phyloP scores from a whole-genome alignment of 108 stramenopile genomes.

The Schizochytrium sp. region DNA sequence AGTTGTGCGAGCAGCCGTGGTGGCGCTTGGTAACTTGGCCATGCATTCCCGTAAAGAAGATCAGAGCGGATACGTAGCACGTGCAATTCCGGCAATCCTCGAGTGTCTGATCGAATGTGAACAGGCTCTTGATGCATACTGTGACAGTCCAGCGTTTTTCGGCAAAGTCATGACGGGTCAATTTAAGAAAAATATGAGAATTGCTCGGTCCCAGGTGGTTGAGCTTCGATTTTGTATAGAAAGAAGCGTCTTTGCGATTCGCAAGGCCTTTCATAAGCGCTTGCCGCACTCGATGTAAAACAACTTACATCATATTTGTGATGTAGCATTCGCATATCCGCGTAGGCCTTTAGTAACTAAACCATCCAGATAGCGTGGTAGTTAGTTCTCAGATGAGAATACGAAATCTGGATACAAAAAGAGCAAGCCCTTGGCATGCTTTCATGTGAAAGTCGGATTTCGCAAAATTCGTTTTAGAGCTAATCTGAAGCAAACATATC shows the following conservation, averaged over 20 bases:
- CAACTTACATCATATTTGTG: too few relatives aligned
- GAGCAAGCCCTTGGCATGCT: too few relatives aligned
- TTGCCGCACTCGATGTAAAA: neutral
- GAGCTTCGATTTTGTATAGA: slow-evolving; percentile 22
- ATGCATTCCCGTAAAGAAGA: neutral
- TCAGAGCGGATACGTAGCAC: slow-evolving; percentile 12
- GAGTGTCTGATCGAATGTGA: neutral
- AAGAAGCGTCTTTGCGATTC: slow-evolving; percentile 48
- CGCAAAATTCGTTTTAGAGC: too few relatives aligned
- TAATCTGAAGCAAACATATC: too few relatives aligned
- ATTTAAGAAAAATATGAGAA: neutral
- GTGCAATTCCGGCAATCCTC: neutral
- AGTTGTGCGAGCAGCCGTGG: slow-evolving; percentile 18
- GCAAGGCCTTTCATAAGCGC: slow-evolving; percentile 12
- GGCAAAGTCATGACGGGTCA: neutral
- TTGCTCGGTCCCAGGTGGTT: slow-evolving; percentile 11
- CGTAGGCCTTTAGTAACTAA: too few relatives aligned
- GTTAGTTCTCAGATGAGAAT: too few relatives aligned
- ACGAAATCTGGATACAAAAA: too few relatives aligned
- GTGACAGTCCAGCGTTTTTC: slow-evolving; percentile 9
- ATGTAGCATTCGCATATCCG: too few relatives aligned
- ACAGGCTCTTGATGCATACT: neutral
- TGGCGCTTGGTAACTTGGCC: slow-evolving; percentile 55
- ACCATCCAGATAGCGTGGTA: too few relatives aligned
- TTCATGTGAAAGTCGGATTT: too few relatives aligned